These are phyloP conservation scores for Starmerella riodocensis DNA, from an alignment of 805 yeast species.

Conservation along the genomic window DNA sequence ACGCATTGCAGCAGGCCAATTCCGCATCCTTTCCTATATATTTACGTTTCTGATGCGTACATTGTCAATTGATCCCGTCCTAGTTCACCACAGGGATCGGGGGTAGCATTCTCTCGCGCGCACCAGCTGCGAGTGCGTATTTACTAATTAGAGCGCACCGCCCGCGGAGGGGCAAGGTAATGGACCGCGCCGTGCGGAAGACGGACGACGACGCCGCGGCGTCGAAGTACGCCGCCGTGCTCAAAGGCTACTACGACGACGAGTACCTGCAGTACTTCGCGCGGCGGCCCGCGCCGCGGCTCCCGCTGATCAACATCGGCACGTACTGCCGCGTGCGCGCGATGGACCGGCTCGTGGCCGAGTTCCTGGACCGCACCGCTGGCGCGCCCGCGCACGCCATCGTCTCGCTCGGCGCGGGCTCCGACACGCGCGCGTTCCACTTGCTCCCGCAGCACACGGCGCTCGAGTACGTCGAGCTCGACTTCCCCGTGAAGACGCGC, in stretches of 20 bases:
- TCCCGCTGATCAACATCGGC: conserved; percentile 52
- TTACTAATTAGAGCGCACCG: too few species aligned
- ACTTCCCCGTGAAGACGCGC: conserved; percentile 42
- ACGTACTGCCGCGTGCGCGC: conserved; percentile 40
- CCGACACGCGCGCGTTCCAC: conserved; percentile 56
- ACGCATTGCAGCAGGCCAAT: too few species aligned
- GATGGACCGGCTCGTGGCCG: conserved; percentile 32
- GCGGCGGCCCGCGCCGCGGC: conserved; percentile 27
- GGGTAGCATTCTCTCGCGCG: too few species aligned
- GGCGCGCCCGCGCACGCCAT: conserved; percentile 31
- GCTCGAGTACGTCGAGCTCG: conserved; percentile 46
- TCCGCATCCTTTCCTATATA: too few species aligned
- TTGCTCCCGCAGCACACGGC: conserved; percentile 29
- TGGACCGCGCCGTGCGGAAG: conserved; percentile 33
- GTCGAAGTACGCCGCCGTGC: conserved; percentile 37
- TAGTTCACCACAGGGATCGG: neutral
- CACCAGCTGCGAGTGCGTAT: too few species aligned
- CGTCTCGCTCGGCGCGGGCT: conserved; percentile 68
- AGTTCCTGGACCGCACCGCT: conserved; percentile 26
- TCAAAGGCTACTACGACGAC: conserved; percentile 36
- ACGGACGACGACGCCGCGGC: conserved; percentile 52
- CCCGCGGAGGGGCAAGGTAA: too few species aligned
- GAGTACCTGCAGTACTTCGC: conserved; percentile 22
- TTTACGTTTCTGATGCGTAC: too few species aligned
- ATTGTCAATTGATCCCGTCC: too few species aligned